These are phyloP conservation scores for Acanthamoeba sp. DNA, from an alignment of 208 protist species.

Conservation along the genomic window DNA sequence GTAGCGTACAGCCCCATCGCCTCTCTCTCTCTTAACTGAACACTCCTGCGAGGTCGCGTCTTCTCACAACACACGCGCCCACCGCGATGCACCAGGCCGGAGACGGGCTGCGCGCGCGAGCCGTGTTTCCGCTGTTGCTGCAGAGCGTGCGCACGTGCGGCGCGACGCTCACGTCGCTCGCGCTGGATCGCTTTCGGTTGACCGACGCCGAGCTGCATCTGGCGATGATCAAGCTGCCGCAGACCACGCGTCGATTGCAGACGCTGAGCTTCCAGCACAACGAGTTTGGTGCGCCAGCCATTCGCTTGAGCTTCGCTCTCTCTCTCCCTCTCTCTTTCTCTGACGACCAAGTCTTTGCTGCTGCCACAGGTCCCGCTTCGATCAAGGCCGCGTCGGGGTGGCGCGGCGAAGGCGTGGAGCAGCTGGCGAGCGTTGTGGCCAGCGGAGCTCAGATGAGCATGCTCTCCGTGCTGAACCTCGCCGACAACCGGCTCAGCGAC, in stretches of 20 bases:
- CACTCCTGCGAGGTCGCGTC: background rate
- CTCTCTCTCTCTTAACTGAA: too few species aligned
- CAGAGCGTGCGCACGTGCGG: constrained; percentile 10
- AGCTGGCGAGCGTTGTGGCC: constrained; percentile 48
- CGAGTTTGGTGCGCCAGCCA: constrained; percentile 4
- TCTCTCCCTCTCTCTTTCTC: background rate
- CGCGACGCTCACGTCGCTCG: background rate
- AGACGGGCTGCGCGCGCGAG: background rate
- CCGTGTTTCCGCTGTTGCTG: constrained; percentile 4
- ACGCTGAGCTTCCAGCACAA: constrained; percentile 37
- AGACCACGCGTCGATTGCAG: background rate
- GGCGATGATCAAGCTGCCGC: constrained; percentile 51
- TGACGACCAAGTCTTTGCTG: too few species aligned
- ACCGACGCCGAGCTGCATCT: constrained; percentile 60
- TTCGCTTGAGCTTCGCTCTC: background rate
- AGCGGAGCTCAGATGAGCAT: background rate
- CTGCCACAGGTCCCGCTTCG: background rate
- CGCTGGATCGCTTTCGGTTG: background rate
- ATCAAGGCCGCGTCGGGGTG: background rate
- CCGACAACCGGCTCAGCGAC: constrained; percentile 47
- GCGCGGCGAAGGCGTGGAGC: constrained; percentile 51
- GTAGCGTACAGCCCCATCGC: background rate
- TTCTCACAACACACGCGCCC: background rate
- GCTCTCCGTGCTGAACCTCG: constrained; percentile 14
- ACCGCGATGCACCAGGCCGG: constrained; percentile 7